A percentile compares a stretch with the other conserved stretches of the same genome.
Conservation (phyloP, 495 filamentous ascomycete species). For the Trichoderma orchidacearum region DNA sequence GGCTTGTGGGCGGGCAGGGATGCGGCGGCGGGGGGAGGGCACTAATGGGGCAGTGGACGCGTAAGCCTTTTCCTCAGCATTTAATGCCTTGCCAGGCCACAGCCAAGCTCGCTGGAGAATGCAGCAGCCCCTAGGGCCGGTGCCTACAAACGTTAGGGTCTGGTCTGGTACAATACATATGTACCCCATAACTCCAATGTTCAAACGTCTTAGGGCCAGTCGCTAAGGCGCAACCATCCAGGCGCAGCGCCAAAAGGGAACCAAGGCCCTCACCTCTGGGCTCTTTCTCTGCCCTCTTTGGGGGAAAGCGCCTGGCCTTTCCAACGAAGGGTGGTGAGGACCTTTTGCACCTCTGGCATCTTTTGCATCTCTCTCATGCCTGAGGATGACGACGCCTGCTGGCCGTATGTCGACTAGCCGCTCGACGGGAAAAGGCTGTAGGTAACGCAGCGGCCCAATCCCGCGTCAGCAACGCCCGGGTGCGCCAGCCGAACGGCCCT, state of each 20-base stretch:
- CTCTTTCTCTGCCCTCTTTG: neutral
- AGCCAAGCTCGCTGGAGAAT: neutral
- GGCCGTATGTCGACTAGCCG: too few species aligned
- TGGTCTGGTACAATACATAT: too few species aligned
- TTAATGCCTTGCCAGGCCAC: neutral
- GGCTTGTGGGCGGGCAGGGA: neutral
- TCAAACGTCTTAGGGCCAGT: too few species aligned
- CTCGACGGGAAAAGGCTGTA: too few species aligned
- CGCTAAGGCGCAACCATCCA: neutral
- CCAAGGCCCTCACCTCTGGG: too few species aligned
- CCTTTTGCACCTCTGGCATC: neutral
- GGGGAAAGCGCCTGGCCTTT: too few species aligned
- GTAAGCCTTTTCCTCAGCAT: slow-evolving; percentile 1
- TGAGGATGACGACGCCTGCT: neutral
- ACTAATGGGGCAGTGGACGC: neutral
- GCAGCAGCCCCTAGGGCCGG: too few species aligned
- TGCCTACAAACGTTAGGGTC: too few species aligned
- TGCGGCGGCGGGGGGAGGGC: neutral
- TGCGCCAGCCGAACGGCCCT: neutral
- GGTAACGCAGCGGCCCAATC: neutral
- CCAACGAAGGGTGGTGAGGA: neutral
- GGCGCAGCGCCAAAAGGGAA: too few species aligned
- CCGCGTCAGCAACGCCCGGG: neutral
- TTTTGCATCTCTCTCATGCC: neutral
- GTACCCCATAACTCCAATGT: too few species aligned